Evolutionary conservation across 1,284 basidiomycete genomes (phyloP), one percentile per base, ranked within the genome.

Genomic region (Puccinia coronata): DNA sequence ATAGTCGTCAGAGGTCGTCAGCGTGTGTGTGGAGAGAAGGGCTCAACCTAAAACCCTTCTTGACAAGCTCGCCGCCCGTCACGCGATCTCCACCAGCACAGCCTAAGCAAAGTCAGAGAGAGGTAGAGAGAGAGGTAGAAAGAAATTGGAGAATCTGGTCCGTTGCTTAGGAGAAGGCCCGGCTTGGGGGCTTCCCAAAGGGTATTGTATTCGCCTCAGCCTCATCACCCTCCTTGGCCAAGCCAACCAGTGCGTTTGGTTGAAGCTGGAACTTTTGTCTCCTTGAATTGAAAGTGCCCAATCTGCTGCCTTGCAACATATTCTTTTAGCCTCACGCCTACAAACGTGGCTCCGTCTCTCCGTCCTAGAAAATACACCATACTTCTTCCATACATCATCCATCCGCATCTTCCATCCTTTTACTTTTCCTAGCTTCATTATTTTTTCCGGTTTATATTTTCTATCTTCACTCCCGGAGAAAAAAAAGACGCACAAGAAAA

Each of bases 111-210:
- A 69, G 41, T 28, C 1, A 49, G 28, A 69, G 41, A 69, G 41
- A 69, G 67, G 49, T 16, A 49, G 41, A 43, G 28, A n/a, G n/a
- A 67, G 20, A 43, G 36, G 28, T 16, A 67, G 63, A 47, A 70
- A 70, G 31, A 51, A 71, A 51, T 25, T n/a, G 28, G 70, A 55
- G 70, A 49, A 72, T 12, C 70, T 12, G 70, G 70, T 55, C 49
- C 49, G 70, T 72, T 72, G 70, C 70, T 72, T 72, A 72, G 70
- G 70, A 72, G 70, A 72, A 72, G 70, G 69, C 47, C 41, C 47
- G 70, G 49, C 55, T 72, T 72, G 70, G 31, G 31, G 70, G 70
- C 70, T 55, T 69, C 70, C 49, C 49, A 72, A 51, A 72, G 70
- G 70, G 70, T 72, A 72, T n/a, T n/a, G n/a, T 25, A 55, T 51